Evolutionary conservation across 202 grass and related monocot species (phyloP).

Genomic region (Digitaria exilis): DNA sequence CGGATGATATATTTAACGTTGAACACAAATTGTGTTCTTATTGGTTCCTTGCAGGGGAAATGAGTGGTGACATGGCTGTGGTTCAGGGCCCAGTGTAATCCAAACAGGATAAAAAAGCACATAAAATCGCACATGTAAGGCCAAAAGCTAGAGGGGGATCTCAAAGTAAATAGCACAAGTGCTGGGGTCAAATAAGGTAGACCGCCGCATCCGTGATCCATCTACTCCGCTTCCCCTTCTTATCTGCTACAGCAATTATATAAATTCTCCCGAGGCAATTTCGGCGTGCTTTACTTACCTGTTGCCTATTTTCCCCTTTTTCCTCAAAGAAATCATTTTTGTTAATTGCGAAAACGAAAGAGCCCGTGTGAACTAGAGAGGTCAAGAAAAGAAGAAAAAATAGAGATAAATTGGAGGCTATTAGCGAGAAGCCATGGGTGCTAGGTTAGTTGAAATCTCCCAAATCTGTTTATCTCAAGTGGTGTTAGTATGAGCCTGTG

Average conservation of each 20-base stretch:
- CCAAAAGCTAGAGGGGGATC: constrained; percentile 28
- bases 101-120: constrained; percentile 5
- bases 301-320: constrained; percentile 45
- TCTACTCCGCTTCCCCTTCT: constrained; percentile 44
- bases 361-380: constrained; percentile 52
- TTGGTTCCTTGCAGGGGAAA: constrained; percentile 8
- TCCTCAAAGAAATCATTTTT: constrained; percentile 37
- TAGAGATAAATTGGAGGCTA: constrained; percentile 49
- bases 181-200: constrained; percentile 31
- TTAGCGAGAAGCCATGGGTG: constrained; percentile 54
- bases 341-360: constrained; percentile 52
- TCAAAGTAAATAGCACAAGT: constrained; percentile 39
- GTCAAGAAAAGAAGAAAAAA: constrained; percentile 40
- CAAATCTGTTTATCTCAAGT: constrained; percentile 47
- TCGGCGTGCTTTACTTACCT: constrained; percentile 77
- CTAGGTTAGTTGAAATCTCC: constrained; percentile 46
- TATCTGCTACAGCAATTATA: constrained; percentile 49
- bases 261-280: constrained; percentile 67
- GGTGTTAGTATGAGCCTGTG: constrained; percentile 42
- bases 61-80: background rate
- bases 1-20: too few relatives aligned
- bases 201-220: constrained; percentile 42
- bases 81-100: too few relatives aligned
- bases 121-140: background rate
- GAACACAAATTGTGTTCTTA: too few relatives aligned